Conservation (phyloP, 2,329 filamentous ascomycete genomes). For the Exophiala oligosperma region DNA sequence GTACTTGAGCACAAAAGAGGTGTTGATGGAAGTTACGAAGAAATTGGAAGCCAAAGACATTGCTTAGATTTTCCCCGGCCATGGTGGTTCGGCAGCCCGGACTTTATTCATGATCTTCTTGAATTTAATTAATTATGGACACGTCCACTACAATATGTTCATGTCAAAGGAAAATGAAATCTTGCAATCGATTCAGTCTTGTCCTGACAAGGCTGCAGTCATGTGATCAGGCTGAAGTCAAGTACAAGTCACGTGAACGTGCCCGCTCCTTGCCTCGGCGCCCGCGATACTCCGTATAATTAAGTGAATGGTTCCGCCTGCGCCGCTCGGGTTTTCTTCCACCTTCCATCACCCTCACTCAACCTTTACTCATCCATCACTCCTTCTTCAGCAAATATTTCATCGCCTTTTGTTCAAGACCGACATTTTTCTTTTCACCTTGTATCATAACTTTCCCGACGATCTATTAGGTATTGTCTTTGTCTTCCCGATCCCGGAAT, state of each 20-base stretch:
- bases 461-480: background rate
- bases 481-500: background rate
- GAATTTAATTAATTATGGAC: too few species aligned
- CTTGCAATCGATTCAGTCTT: too few species aligned
- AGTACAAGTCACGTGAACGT: too few species aligned
- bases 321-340: background rate
- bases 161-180: too few species aligned
- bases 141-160: too few species aligned
- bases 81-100: slow-evolving; percentile 1
- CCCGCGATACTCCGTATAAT: background rate
- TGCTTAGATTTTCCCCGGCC: background rate
- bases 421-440: background rate
- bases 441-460: background rate
- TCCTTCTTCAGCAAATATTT: background rate
- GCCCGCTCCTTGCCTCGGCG: too few species aligned
- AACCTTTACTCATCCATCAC: background rate
- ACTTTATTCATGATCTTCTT: background rate
- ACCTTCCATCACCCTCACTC: background rate
- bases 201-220: too few species aligned
- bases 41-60: slow-evolving; percentile 41
- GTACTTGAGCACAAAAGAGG: slow-evolving; percentile 71
- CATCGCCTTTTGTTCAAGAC: background rate
- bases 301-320: background rate
- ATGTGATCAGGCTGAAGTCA: too few species aligned
- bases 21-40: slow-evolving; percentile 75